phyloP scores from a whole-genome alignment of 805 yeast species.

The Spathaspora boniae region DNA sequence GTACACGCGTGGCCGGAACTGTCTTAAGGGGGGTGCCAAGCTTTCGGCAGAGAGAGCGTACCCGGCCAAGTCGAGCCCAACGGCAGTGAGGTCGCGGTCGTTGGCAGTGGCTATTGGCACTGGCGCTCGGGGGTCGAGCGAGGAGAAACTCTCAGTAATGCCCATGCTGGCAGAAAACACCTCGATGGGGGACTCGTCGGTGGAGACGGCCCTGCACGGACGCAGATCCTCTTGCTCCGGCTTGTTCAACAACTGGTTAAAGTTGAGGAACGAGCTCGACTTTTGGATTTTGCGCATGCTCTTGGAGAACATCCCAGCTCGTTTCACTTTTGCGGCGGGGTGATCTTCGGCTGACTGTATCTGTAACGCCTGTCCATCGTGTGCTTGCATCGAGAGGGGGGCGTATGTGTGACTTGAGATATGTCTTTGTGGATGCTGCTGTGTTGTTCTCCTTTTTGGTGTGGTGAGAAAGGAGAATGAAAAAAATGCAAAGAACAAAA shows the following conservation, averaged over 20 bases:
- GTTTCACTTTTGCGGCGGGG: no score
- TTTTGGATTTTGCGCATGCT: constrained; percentile 3
- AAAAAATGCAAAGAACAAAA: no score
- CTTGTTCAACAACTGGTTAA: constrained; percentile 4
- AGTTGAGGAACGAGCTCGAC: constrained; percentile 4
- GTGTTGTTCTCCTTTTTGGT: no score
- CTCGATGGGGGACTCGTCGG: background rate
- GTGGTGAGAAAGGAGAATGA: no score
- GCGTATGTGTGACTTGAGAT: no score
- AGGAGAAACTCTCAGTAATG: constrained; percentile 10
- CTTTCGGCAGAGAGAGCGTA: constrained; percentile 26
- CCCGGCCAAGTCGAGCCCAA: constrained; percentile 28
- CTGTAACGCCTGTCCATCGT: no score
- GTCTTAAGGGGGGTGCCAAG: constrained; percentile 20
- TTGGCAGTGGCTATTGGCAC: constrained; percentile 2
- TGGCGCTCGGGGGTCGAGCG: constrained; percentile 15
- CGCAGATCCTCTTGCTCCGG: no score
- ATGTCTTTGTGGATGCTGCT: no score
- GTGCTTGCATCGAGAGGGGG: no score
- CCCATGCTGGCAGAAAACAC: background rate
- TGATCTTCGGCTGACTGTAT: no score
- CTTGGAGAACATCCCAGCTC: background rate
- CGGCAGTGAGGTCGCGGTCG: constrained; percentile 4
- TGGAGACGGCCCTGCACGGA: background rate
- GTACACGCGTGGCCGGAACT: background rate